These are phyloP conservation scores for Sonneratia alba DNA, from an alignment of 345 rosid species.

Conservation along the genomic window DNA sequence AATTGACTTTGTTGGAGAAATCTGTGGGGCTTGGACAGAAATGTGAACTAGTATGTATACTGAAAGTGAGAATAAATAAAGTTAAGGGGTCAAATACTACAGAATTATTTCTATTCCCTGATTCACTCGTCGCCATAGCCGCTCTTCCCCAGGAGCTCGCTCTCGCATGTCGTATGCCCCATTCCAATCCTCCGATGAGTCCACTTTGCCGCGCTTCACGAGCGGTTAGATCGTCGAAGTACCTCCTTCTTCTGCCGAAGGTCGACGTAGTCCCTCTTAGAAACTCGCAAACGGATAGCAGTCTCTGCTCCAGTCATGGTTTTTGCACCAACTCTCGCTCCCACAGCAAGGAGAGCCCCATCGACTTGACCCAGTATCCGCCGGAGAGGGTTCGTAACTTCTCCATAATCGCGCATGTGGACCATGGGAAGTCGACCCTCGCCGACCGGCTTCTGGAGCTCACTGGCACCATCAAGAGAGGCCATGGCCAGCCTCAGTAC, in stretches of 20 bases:
- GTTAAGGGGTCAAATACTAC: neutral
- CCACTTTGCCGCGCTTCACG: neutral
- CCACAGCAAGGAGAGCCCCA: conserved; percentile 21
- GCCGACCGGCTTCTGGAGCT: conserved; percentile 99
- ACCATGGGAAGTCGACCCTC: conserved; percentile 90
- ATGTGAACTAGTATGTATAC: neutral
- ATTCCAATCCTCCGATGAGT: conserved; percentile 7
- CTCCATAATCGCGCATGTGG: conserved; percentile 91
- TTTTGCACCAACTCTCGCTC: conserved; percentile 58
- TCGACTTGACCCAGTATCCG: conserved; percentile 66
- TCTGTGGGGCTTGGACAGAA: neutral
- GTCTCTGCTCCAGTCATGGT: conserved; percentile 14
- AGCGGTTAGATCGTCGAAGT: neutral
- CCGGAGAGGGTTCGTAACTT: conserved; percentile 80
- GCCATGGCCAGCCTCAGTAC: conserved; percentile 96
- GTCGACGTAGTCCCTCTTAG: neutral
- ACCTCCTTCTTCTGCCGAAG: neutral
- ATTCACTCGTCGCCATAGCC: neutral
- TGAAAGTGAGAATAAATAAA: neutral
- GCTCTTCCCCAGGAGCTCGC: neutral
- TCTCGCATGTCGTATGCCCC: neutral
- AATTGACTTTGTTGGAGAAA: no score
- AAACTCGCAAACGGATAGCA: conserved; percentile 6
- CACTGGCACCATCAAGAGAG: conserved; percentile 83
- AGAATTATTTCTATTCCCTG: no score